phyloP scores from a whole-genome alignment of 129 eudicot genomes.

The Kitagawia praeruptora region DNA sequence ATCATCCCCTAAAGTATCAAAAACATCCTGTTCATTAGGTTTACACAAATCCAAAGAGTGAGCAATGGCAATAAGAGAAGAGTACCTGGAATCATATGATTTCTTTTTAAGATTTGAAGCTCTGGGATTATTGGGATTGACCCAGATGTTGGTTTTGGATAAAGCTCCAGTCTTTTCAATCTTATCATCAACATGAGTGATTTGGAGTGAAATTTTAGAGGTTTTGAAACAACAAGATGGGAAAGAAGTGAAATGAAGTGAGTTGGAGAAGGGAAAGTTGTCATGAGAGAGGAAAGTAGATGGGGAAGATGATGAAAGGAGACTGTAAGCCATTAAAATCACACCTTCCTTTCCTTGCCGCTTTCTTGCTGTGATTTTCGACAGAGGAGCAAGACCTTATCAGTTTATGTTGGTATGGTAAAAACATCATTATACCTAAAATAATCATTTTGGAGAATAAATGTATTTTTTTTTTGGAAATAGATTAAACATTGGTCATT shows the following conservation, averaged over 20 bases:
- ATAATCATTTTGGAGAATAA: too few species aligned
- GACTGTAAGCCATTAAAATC: conserved; percentile 20
- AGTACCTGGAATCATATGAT: conserved; percentile 61
- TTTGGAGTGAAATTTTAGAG: conserved; percentile 26
- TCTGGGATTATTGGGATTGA: conserved; percentile 76
- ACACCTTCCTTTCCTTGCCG: background rate
- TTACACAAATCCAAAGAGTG: conserved; percentile 47
- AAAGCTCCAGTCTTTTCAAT: conserved; percentile 16
- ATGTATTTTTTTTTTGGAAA: too few species aligned
- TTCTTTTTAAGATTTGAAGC: conserved; percentile 44
- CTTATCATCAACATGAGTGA: conserved; percentile 37
- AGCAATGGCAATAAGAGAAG: conserved; percentile 41
- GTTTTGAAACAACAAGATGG: background rate
- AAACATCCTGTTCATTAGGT: conserved; percentile 33
- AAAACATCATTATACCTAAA: too few species aligned
- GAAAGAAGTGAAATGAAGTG: conserved; percentile 5
- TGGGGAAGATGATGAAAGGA: conserved; percentile 19
- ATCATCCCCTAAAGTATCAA: conserved; percentile 33
- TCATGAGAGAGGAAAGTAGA: conserved; percentile 13
- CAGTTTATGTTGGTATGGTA: background rate
- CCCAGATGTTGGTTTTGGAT: conserved; percentile 46
- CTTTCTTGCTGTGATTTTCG: background rate
- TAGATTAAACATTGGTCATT: too few species aligned
- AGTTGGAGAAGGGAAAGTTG: conserved; percentile 1
- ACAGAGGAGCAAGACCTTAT: background rate